phyloP scores from a whole-genome alignment of 371 early-diverging fungal genomes.

The Rhizopus delemar region DNA sequence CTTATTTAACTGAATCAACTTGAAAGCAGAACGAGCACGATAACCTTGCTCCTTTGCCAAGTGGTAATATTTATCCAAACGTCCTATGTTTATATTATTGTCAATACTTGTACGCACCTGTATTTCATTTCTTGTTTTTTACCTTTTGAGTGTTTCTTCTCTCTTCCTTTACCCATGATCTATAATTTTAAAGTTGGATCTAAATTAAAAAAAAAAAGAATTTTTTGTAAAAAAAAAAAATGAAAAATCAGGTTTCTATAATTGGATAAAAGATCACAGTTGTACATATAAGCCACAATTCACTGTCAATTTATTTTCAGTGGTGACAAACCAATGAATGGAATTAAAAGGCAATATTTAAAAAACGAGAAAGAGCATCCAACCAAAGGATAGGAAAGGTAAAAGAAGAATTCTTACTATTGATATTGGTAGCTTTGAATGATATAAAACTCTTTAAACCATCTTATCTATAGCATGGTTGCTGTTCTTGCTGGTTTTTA shows the following conservation, averaged over 20 bases:
- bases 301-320: too few species aligned
- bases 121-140: constrained; percentile 10
- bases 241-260: neutral
- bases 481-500: too few species aligned
- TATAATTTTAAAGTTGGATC: neutral
- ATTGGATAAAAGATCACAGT: constrained; percentile 1
- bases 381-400: too few species aligned
- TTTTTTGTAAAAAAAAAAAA: neutral
- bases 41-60: constrained; percentile 99
- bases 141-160: constrained; percentile 55
- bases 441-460: too few species aligned
- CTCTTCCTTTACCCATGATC: constrained; percentile 50
- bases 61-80: constrained; percentile 99
- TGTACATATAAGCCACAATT: constrained; percentile 3
- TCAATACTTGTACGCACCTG: too few species aligned
- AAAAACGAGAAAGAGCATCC: too few species aligned
- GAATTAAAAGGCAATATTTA: too few species aligned
- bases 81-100: constrained; percentile 52
- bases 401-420: too few species aligned
- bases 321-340: too few species aligned
- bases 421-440: too few species aligned
- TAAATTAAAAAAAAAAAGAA: constrained; percentile 4
- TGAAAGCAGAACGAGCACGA: constrained; percentile 99
- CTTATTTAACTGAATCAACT: constrained; percentile 99
- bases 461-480: too few species aligned